A percentile compares a stretch with the other conserved stretches of the same genome.
Conservation (phyloP, 2,329 filamentous ascomycete genomes). For the Fusarium keratoplasticum region DNA sequence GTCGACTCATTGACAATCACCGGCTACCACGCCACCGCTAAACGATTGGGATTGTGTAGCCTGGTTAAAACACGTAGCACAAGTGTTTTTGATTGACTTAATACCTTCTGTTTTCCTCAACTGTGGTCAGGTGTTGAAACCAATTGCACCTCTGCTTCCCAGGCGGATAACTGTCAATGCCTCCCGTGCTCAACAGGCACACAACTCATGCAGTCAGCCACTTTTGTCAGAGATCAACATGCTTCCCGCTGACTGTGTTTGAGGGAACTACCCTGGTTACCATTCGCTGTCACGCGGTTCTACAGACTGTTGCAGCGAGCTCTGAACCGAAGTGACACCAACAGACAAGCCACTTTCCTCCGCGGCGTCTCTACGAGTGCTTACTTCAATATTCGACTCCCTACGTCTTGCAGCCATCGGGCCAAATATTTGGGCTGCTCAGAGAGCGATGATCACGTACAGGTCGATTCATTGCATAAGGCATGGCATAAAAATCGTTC, state of each 20-base stretch:
- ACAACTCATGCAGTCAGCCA: background rate
- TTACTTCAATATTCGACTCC: background rate
- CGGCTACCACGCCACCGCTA: background rate
- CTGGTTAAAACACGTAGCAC: background rate
- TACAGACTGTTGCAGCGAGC: background rate
- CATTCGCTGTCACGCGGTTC: background rate
- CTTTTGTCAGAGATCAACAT: background rate
- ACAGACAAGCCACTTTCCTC: background rate
- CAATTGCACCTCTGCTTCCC: background rate
- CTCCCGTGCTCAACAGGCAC: background rate
- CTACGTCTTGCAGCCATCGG: accelerated
- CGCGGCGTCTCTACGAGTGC: background rate
- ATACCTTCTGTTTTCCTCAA: background rate
- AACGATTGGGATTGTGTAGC: background rate
- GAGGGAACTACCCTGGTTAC: background rate
- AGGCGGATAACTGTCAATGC: background rate
- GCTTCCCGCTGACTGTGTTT: background rate
- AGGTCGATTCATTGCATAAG: background rate
- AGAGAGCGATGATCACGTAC: background rate
- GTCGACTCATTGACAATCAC: background rate
- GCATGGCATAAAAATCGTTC: background rate
- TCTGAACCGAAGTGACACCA: background rate
- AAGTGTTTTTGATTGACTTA: background rate
- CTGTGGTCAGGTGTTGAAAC: background rate
- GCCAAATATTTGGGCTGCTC: background rate